These are phyloP conservation scores for Heracleum sosnowskyi DNA, from an alignment of 129 eudicot species.

Conservation along the genomic window DNA sequence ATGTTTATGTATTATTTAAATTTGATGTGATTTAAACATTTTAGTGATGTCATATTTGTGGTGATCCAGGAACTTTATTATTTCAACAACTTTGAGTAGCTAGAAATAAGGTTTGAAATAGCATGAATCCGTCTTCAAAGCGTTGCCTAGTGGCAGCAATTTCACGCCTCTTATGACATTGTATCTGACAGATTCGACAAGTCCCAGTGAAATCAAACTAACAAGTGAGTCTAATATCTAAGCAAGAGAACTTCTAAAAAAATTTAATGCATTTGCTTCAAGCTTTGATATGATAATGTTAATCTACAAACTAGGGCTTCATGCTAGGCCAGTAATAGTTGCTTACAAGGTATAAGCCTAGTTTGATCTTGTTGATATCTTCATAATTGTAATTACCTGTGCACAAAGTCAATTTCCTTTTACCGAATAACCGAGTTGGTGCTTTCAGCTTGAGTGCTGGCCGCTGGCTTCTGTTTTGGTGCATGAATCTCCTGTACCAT, in stretches of 20 bases:
- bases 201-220: conserved; percentile 78
- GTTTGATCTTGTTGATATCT: too few species aligned
- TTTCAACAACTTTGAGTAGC: too few species aligned
- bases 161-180: conserved; percentile 94
- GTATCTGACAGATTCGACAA: conserved; percentile 79
- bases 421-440: too few species aligned
- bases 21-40: not conserved
- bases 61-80: not conserved
- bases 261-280: not conserved
- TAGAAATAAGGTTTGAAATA: conserved; percentile 17
- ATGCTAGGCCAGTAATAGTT: not conserved
- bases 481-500: too few species aligned
- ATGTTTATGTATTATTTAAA: not conserved
- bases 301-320: not conserved
- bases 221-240: conserved; percentile 60
- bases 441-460: too few species aligned
- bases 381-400: too few species aligned
- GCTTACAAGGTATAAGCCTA: not conserved
- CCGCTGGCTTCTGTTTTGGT: too few species aligned
- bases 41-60: not conserved
- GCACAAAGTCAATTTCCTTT: too few species aligned
- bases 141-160: conserved; percentile 44
- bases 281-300: not conserved
- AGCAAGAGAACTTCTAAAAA: not conserved
- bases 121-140: conserved; percentile 58